phyloP scores from a whole-genome alignment of 2,329 filamentous ascomycete genomes.

The Pseudogymnoascus sp. region DNA sequence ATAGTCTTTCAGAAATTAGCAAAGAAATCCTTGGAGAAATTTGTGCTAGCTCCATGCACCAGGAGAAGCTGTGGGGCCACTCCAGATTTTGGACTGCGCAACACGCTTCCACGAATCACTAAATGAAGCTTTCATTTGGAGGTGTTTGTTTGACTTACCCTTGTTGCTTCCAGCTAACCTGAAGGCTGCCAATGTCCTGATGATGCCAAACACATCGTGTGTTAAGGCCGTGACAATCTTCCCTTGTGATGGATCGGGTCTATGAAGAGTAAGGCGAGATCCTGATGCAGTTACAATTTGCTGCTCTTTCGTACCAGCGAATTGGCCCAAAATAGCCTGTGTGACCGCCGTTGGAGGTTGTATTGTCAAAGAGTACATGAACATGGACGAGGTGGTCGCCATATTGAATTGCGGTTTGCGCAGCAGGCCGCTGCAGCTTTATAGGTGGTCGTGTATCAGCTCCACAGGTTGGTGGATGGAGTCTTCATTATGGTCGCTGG shows the following conservation, averaged over 20 bases:
- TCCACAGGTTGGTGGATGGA: constrained; percentile 5
- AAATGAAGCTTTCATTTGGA: constrained; percentile 49
- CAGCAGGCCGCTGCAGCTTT: constrained; percentile 25
- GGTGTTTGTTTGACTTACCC: constrained; percentile 59
- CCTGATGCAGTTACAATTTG: constrained; percentile 93
- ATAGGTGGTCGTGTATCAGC: constrained; percentile 10
- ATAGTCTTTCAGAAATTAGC: constrained; percentile 58
- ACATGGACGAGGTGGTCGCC: constrained; percentile 98
- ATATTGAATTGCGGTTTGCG: constrained; percentile 42
- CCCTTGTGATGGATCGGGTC: constrained; percentile 76
- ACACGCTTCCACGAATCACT: constrained; percentile 61
- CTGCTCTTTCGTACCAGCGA: constrained; percentile 92
- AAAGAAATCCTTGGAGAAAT: constrained; percentile 8
- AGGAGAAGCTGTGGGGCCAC: constrained; percentile 13
- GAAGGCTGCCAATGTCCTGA: constrained; percentile 81
- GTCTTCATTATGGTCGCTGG: constrained; percentile 8
- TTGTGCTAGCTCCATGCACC: neutral
- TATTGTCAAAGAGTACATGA: constrained; percentile 94
- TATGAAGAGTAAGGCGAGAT: constrained; percentile 78
- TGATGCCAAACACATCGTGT: constrained; percentile 94
- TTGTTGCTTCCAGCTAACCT: constrained; percentile 88
- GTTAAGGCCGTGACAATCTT: constrained; percentile 81
- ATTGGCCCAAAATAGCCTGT: constrained; percentile 89
- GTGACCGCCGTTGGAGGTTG: constrained; percentile 84
- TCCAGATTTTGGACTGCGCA: constrained; percentile 38